Evolutionary conservation across 495 filamentous ascomycete genomes (phyloP).

Genomic region (Hypomontagnella submonticulosa): DNA sequence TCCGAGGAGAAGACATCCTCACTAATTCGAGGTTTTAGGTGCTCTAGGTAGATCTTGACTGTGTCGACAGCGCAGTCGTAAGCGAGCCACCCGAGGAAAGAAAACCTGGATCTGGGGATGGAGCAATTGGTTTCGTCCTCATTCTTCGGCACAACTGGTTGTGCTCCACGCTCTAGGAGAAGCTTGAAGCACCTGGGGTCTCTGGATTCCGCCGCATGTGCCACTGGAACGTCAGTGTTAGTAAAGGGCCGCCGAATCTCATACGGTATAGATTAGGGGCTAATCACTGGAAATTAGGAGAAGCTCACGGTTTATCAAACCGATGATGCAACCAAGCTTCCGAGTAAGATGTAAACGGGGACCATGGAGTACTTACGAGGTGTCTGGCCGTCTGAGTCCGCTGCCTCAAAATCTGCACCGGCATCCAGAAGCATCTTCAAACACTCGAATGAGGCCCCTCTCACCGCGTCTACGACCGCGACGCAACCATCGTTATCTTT

Average conservation of each 20-base stretch:
- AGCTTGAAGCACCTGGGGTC: conserved; percentile 12
- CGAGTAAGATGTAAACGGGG: no score
- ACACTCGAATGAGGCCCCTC: conserved; percentile 13
- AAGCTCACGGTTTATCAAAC: no score
- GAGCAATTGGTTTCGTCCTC: not conserved
- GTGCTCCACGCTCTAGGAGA: conserved; percentile 20
- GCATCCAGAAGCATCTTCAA: conserved; percentile 26
- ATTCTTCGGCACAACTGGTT: conserved; percentile 3
- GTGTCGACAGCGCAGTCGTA: not conserved
- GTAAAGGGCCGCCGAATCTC: not conserved
- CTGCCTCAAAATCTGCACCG: conserved; percentile 19
- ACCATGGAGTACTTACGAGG: conserved; percentile 11
- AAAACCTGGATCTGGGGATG: not conserved
- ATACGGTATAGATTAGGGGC: no score
- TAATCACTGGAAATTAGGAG: no score
- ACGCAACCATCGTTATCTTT: conserved; percentile 10
- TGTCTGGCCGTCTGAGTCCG: conserved; percentile 12
- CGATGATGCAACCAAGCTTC: no score
- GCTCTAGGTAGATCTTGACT: conserved; percentile 12
- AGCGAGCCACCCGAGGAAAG: conserved; percentile 15
- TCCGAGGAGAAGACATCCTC: conserved; percentile 7
- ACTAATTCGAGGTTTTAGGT: conserved; percentile 8
- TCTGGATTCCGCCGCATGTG: conserved; percentile 1
- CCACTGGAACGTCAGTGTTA: conserved; percentile 5
- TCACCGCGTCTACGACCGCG: conserved; percentile 4